Conservation (phyloP, 345 rosid genomes). For the Eucalyptus rudis region DNA sequence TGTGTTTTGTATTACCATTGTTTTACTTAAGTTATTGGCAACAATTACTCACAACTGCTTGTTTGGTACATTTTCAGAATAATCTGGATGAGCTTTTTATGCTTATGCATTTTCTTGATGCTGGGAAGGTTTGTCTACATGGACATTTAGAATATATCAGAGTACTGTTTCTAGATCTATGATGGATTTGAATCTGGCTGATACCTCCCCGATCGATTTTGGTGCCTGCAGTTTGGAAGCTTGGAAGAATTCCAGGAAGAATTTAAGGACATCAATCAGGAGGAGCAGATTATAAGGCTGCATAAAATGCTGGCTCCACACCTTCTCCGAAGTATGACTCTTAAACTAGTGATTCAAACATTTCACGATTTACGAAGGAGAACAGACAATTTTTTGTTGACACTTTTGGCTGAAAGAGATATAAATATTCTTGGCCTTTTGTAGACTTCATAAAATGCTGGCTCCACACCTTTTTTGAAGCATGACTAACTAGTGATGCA, state of each 20-base stretch:
- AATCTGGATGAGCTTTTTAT: conserved; percentile 99
- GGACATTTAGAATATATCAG: background rate
- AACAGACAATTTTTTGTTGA: background rate
- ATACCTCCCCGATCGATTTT: background rate
- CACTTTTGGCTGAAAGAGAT: background rate
- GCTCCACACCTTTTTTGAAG: conserved; percentile 96
- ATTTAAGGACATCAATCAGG: conserved; percentile 96
- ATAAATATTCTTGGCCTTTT: background rate
- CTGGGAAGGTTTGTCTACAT: conserved; percentile 66
- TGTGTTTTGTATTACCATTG: background rate
- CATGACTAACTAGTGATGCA: conserved; percentile 17
- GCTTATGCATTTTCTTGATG: conserved; percentile 99
- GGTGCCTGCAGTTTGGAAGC: conserved; percentile 69
- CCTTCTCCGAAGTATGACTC: conserved; percentile 79
- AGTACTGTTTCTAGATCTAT: background rate
- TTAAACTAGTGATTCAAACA: background rate
- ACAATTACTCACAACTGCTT: background rate
- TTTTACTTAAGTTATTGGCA: background rate
- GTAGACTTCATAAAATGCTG: conserved; percentile 90
- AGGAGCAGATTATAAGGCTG: conserved; percentile 93
- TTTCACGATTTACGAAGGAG: background rate
- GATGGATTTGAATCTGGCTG: background rate
- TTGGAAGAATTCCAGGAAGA: conserved; percentile 99
- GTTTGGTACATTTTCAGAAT: conserved; percentile 56
- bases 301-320: conserved; percentile 99